Conservation (phyloP, 257 asterid genomes). For the Phtheirospermum japonicum region DNA sequence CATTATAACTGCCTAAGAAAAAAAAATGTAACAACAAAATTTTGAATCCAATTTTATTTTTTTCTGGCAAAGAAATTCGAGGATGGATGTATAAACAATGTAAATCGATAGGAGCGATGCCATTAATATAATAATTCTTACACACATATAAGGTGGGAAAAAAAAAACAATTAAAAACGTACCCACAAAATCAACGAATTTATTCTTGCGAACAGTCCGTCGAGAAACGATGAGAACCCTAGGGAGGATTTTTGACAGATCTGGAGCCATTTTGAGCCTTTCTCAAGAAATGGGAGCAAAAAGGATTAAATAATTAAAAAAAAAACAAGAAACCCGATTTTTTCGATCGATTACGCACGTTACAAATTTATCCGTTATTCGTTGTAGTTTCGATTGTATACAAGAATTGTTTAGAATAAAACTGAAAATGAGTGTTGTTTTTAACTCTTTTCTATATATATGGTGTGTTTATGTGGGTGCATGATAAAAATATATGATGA, state of each 20-base stretch:
- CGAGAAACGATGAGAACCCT: conserved; percentile 9
- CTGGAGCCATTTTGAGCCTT: neutral
- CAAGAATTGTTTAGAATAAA: too few species aligned
- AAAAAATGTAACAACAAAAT: too few species aligned
- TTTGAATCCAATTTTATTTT: too few species aligned
- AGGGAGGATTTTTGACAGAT: neutral
- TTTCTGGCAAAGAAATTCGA: too few species aligned
- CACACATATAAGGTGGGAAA: neutral
- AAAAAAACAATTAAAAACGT: neutral
- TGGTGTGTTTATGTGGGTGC: neutral
- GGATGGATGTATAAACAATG: too few species aligned
- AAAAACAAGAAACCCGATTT: neutral
- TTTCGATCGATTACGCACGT: neutral
- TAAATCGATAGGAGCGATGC: too few species aligned
- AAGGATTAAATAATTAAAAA: too few species aligned
- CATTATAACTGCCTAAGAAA: too few species aligned
- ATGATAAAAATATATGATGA: neutral
- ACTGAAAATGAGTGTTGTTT: too few species aligned
- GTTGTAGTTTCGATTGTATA: neutral
- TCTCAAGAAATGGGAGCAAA: neutral
- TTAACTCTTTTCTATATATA: too few species aligned
- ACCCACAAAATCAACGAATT: neutral
- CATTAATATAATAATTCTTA: too few species aligned
- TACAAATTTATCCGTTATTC: too few species aligned
- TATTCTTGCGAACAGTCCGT: conserved; percentile 1